Evolutionary conservation across 2,329 filamentous ascomycete species (phyloP), one percentile per base, ranked within the genome.

Genomic region (Furcasterigmium furcatum): DNA sequence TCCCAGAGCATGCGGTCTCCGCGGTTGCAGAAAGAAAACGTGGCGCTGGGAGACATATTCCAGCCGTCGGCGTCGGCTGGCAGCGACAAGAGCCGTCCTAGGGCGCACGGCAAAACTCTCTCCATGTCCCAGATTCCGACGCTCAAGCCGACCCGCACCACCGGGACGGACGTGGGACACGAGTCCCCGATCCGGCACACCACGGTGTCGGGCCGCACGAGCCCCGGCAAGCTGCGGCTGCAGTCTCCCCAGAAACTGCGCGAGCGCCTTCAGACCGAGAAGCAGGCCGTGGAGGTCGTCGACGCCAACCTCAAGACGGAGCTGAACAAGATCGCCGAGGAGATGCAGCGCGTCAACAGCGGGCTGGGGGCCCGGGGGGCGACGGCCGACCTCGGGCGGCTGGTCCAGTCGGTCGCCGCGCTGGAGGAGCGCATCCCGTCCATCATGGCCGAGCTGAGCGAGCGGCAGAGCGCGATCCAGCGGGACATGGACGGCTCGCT

Each of bases 251-350:
- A 87, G 55, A 91, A 87, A 61, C 72, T 92, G 18, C 87, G 91
- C 16, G 91, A 96, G 67, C 85, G 92, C 27, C 75, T 96, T 1
- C 86, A 92, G 56, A 84, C 81, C 40, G 91, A 96, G 62, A 90
- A 91, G 64, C 82, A 80, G 45, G 79, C 84, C 1, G 81, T 91
- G 14, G 80, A 83, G 5, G 81, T 84, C 9, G 82, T 85, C 0
- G 88, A 91, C 50, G 74, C 77, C 3, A 78, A 78, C 4, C 67
- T 96, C 13, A 82, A 86, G 61, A 80, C 82, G 5, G 91, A 96
- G 61, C 72, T 96, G 9, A 81, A 80, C 42, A 85, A 86, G 52
- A 92, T 96, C 55, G 80, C 87, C 1, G 82, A 89, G 47, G 91
- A 96, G 62, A 81, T 96, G 70, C 82, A 82, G 18, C 72, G 73